These are phyloP conservation scores for Hanseniaspora mollemarum DNA, from an alignment of 805 yeast genomes.

Conservation along the genomic window DNA sequence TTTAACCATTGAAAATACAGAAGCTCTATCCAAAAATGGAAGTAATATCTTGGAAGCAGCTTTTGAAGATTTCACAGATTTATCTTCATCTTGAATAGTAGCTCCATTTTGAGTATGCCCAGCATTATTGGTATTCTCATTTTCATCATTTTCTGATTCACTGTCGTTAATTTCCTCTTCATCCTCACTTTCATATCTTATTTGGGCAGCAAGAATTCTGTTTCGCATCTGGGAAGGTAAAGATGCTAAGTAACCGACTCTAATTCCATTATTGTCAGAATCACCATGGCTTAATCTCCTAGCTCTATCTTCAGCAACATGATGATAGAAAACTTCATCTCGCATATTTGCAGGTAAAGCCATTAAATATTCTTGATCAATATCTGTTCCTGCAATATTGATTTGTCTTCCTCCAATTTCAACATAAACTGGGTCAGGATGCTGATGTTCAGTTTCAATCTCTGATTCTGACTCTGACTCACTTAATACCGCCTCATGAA, in stretches of 20 bases:
- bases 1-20: constrained; percentile 61
- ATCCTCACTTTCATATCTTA: constrained; percentile 32
- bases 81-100: not conserved
- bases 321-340: constrained; percentile 82
- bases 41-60: constrained; percentile 24
- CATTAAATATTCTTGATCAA: constrained; percentile 80
- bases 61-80: not conserved
- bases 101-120: constrained; percentile 1
- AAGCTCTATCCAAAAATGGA: constrained; percentile 63
- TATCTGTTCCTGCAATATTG: constrained; percentile 79
- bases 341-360: constrained; percentile 90
- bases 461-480: constrained; percentile 22
- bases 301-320: constrained; percentile 44
- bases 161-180: constrained; percentile 15
- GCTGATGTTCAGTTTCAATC: constrained; percentile 20
- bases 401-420: constrained; percentile 66
- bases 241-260: constrained; percentile 68
- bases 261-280: constrained; percentile 49
- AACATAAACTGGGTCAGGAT: constrained; percentile 49
- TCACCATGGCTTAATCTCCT: constrained; percentile 39
- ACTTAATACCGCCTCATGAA: constrained; percentile 1
- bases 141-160: not conserved
- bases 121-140: constrained; percentile 15
- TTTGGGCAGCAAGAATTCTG: constrained; percentile 50
- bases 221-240: constrained; percentile 57